Evolutionary conservation across 768 basidiomycete species (phyloP), one percentile per base, ranked within the genome.

Genomic region (Russula griseocarnosa): DNA sequence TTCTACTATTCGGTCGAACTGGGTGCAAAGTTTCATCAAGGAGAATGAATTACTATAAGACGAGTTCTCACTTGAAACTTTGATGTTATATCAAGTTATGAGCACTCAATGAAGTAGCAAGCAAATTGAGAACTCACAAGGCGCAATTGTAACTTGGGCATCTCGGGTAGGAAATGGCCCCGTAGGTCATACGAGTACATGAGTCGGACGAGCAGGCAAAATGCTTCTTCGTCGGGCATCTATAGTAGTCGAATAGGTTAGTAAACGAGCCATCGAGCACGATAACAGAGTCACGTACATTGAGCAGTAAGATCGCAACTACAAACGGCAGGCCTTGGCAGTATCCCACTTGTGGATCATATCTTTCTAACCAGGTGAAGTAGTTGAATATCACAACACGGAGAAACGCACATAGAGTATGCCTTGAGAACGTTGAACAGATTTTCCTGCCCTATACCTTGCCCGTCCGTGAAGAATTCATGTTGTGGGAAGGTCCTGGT

Each of bases 151-250:
- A 99, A 74, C 69, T 94, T 96, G 0, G 97, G 97, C 97, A 99
- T 99, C 71, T 99, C 96, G 4, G 97, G 95, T n/a, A 98, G 79
- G 76, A 94, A 99, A 76, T 98, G 96, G 1, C 94, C 94, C 50
- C 96, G 86, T 3, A 98, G 80, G 74, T 96, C 95, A 72, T 99
- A 98, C 1, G 95, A 90, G 64, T 97, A 81, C 97, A 98, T 98
- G 18, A 99, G 76, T 58, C 97, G 82, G 32, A 98, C 94, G 11
- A 98, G 82, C 13, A 98, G 83, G 67, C 90, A 96, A 74, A 99
- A 99, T 0, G 96, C 96, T 76, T 98, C 96, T 77, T 99, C 97
- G 66, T 98, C 97, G 26, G 97, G 97, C 97, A 99, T 99, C 96
- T 98, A 65, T 5, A 46, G 10, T 20, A 55, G 36, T 24, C 20